Evolutionary conservation across 1,284 basidiomycete genomes (phyloP), one percentile per base, ranked within the genome.

Genomic region (Crucibulum parvulum): DNA sequence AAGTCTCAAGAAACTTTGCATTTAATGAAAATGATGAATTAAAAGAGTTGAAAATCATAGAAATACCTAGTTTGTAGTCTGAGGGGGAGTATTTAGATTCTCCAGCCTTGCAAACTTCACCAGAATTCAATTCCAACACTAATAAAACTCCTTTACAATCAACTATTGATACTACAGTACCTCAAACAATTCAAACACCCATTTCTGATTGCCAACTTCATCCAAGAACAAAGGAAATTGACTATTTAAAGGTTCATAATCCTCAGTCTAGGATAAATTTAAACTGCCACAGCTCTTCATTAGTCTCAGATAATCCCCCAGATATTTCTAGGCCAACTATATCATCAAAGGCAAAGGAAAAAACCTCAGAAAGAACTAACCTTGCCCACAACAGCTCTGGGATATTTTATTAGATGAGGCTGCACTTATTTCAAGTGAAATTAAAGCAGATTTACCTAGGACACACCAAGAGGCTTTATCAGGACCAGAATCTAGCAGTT

Each of bases 21-120:
- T 70, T 69, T 51, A 65, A 61, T 39, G 58, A 69, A 45, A 62
- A 67, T 56, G 66, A 67, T 34, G 67, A 69, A 31, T 58, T 61
- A 3, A 16, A 58, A 36, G 58, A 65, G 51, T 13, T 51, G 2
- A 51, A 65, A 51, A 50, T 53, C 4, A 45, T 38, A 15, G 57
- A 54, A 7, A 3, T 65, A 2, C 65, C 64, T 1, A 62, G 63
- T 61, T 59, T 66, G 50, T 53, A 13, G 38, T 16, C 59, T 56
- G 67, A 69, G 66, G 69, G 66, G 66, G 65, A 66, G 69, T 43
- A 39, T 48, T 56, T 46, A 37, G 43, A 6, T 13, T 51, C 7
- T 24, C n/a, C 54, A 38, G 10, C 36, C 45, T 9, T 10, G 36
- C 51, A 59, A 61, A 51, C 53, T 37, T 2, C 43, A 35, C 13